phyloP scores from a whole-genome alignment of 2,329 filamentous ascomycete species.

The Colletotrichum sp. region DNA sequence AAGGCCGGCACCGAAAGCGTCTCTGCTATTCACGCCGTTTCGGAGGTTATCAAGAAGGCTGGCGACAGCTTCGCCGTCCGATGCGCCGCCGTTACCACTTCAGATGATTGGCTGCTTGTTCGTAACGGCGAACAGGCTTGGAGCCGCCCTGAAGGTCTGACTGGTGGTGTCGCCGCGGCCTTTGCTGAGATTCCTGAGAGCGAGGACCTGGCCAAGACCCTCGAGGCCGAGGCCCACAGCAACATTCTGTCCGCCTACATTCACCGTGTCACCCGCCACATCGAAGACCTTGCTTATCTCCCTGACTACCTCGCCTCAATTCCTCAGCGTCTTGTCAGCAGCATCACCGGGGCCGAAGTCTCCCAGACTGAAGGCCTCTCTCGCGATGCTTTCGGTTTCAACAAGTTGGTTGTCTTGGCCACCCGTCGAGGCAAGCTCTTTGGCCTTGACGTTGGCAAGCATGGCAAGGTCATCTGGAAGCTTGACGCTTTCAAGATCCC shows the following conservation, averaged over 20 bases:
- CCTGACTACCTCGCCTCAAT: slow-evolving; percentile 75
- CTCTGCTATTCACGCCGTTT: slow-evolving; percentile 69
- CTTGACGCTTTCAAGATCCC: slow-evolving; percentile 64
- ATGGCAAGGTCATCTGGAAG: slow-evolving; percentile 79
- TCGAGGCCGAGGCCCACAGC: slow-evolving; percentile 86
- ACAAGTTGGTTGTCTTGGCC: slow-evolving; percentile 81
- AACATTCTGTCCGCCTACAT: slow-evolving; percentile 83
- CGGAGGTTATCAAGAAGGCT: slow-evolving; percentile 80
- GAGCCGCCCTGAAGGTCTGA: slow-evolving; percentile 81
- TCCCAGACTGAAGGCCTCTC: slow-evolving; percentile 51
- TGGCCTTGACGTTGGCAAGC: slow-evolving; percentile 76
- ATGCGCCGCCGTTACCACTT: slow-evolving; percentile 71
- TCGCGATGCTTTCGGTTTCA: slow-evolving; percentile 83
- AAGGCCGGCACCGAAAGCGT: slow-evolving; percentile 46
- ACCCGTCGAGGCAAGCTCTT: slow-evolving; percentile 81
- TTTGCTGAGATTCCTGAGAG: slow-evolving; percentile 79
- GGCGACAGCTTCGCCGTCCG: slow-evolving; percentile 75
- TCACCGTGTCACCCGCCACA: slow-evolving; percentile 82
- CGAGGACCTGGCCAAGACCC: slow-evolving; percentile 76
- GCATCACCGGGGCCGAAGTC: slow-evolving; percentile 62
- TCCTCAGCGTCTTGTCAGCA: slow-evolving; percentile 70
- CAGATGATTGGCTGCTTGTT: slow-evolving; percentile 79
- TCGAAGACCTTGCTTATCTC: slow-evolving; percentile 76
- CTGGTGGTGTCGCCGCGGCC: slow-evolving; percentile 77
- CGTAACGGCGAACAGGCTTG: slow-evolving; percentile 83